phyloP scores from a whole-genome alignment of 108 stramenopile species.

The Phaeodactylum tricornutum region DNA sequence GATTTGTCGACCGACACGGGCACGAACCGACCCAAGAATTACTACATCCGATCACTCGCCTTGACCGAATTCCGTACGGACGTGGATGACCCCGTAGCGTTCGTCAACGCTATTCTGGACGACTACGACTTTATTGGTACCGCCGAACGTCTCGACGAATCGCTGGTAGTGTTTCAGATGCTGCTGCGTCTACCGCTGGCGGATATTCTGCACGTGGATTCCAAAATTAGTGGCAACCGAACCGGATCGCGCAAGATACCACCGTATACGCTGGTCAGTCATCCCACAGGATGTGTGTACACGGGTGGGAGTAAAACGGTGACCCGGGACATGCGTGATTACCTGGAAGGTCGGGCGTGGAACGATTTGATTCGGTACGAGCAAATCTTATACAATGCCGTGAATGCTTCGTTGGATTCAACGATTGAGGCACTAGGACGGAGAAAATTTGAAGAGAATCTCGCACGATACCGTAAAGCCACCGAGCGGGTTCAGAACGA shows the following conservation, averaged over 20 bases:
- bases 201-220: conserved; percentile 19
- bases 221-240: conserved; percentile 20
- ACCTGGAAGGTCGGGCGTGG: conserved; percentile 16
- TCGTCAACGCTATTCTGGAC: conserved; percentile 13
- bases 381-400: conserved; percentile 24
- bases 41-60: no score
- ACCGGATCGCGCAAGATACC: no score
- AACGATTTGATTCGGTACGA: conserved; percentile 14
- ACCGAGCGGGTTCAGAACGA: not conserved
- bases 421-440: conserved; percentile 40
- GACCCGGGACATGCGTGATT: conserved; percentile 14
- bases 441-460: conserved; percentile 10
- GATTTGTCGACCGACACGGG: no score
- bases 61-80: no score
- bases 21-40: no score
- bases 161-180: conserved; percentile 25
- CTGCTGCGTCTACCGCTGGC: conserved; percentile 15
- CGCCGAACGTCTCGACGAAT: conserved; percentile 45
- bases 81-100: no score
- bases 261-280: no score
- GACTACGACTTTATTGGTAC: conserved; percentile 40
- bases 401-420: conserved; percentile 25
- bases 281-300: no score
- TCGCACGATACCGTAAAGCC: conserved; percentile 10
- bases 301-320: no score